Evolutionary conservation across 345 rosid genomes (phyloP), one percentile per base, ranked within the genome.

Genomic region (Aurinia saxatilis): DNA sequence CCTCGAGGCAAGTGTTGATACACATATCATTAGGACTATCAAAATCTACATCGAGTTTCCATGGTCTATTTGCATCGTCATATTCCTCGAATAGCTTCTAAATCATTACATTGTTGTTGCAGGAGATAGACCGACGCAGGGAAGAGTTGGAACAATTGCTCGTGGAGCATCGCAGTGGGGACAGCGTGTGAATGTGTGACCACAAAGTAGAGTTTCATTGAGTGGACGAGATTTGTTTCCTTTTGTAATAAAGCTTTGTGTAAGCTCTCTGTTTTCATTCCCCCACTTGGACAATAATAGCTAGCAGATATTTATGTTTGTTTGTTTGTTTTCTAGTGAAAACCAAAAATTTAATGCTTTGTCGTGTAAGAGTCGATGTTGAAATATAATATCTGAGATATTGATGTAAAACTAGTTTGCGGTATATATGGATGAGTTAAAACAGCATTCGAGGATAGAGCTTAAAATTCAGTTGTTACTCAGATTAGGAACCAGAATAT

Each of bases 61-160:
- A 10, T 27, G 17, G 8, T 63, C 37, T 48, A 27, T 47, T 35
- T 41, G 30, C 42, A 39, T 47, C 45, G 50, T 19, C 9, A 23
- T 46, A 50, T 27, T 48, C 42, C 13, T 37, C 40, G 27, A 42
- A 39, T 58, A 13, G 19, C 37, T 39, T 41, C 36, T 42, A 35
- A 36, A 53, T 70, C 16, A 38, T 46, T 31, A 48, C 56, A 9
- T 58, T 48, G 10, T 13, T 52, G 39, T 27, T 13, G 19, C 87
- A 93, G 99, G 92, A 93, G 37, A 61, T 93, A 72, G 90, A 83
- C 57, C 77, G 77, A 51, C 88, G 95, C 48, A 82, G 81, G 71
- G 95, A 79, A 68, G 95, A 93, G 42, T 87, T 93, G 35, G 92
- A 93, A 77, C 99, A 84, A 52, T 71, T 90, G 71, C 89, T 93